Evolutionary conservation across 805 yeast species (phyloP).

Genomic region (Candida lessepsii): DNA sequence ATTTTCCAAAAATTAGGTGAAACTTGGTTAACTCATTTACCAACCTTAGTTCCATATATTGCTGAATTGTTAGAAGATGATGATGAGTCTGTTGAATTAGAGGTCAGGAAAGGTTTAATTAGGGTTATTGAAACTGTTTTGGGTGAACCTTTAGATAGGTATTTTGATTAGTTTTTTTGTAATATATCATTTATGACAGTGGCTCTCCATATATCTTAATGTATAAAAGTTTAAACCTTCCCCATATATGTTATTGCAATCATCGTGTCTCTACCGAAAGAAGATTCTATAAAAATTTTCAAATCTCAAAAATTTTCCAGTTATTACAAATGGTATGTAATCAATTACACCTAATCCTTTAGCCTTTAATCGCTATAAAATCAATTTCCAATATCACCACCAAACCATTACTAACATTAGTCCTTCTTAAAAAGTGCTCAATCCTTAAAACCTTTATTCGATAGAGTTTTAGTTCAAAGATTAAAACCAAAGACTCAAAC

Average conservation of each 20-base stretch:
- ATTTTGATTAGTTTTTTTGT: conserved; percentile 54
- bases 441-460: conserved; percentile 87
- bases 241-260: background rate
- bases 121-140: conserved; percentile 87
- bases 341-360: too few species aligned
- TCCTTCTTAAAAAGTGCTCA: conserved; percentile 78
- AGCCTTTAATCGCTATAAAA: too few species aligned
- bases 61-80: conserved; percentile 96
- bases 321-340: conserved; percentile 12
- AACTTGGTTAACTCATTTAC: conserved; percentile 86
- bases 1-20: conserved; percentile 92
- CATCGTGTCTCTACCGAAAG: conserved; percentile 13
- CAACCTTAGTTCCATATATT: conserved; percentile 91
- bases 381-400: too few species aligned
- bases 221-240: too few species aligned
- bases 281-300: conserved; percentile 13
- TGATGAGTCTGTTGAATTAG: conserved; percentile 85
- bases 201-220: too few species aligned
- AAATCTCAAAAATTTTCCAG: conserved; percentile 12
- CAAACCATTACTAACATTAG: conserved; percentile 18
- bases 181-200: too few species aligned
- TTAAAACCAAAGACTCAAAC: conserved; percentile 88
- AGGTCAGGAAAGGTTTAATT: conserved; percentile 86
- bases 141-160: conserved; percentile 92
- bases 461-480: conserved; percentile 95